Conservation (phyloP, 495 filamentous ascomycete genomes). For the Poronia punctata region DNA sequence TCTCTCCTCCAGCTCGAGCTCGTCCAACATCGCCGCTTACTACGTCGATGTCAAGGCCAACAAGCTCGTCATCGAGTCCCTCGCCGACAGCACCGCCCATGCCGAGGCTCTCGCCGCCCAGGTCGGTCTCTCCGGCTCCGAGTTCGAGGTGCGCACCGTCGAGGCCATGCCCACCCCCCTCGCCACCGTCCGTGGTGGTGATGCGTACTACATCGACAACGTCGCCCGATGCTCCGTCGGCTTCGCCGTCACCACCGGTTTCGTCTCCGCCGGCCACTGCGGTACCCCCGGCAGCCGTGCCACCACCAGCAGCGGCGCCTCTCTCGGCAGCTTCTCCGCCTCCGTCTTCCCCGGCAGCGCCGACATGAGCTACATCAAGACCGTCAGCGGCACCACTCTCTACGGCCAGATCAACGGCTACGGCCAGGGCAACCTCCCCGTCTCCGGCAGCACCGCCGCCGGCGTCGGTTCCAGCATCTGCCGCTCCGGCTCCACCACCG, state of each 20-base stretch:
- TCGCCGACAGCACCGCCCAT: slow-evolving; percentile 18
- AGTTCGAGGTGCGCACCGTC: slow-evolving; percentile 20
- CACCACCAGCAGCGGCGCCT: slow-evolving; percentile 18
- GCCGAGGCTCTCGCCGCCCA: slow-evolving; percentile 17
- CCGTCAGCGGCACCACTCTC: slow-evolving; percentile 18
- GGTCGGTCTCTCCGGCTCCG: slow-evolving; percentile 18
- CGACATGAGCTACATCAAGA: slow-evolving; percentile 24
- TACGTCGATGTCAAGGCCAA: slow-evolving; percentile 21
- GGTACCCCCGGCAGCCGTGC: slow-evolving; percentile 14
- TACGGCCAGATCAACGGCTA: slow-evolving; percentile 18
- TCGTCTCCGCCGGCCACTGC: slow-evolving; percentile 24
- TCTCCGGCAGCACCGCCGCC: slow-evolving; percentile 20
- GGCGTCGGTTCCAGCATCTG: slow-evolving; percentile 19
- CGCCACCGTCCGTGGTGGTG: slow-evolving; percentile 16
- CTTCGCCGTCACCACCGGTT: slow-evolving; percentile 20
- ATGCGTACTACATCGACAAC: slow-evolving; percentile 17
- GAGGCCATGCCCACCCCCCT: slow-evolving; percentile 18
- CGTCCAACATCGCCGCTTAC: slow-evolving; percentile 17
- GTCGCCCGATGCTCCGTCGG: slow-evolving; percentile 19
- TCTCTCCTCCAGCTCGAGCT: slow-evolving; percentile 12
- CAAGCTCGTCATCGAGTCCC: slow-evolving; percentile 21
- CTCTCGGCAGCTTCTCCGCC: slow-evolving; percentile 18
- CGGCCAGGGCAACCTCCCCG: slow-evolving; percentile 13
- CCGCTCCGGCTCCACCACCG: slow-evolving; percentile 20
- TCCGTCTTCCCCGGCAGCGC: slow-evolving; percentile 22